A percentile compares a stretch with the other conserved stretches of the same genome.
Evolutionary conservation across 202 grass and related monocot genomes (phyloP).

Genomic region (Zizania palustris): DNA sequence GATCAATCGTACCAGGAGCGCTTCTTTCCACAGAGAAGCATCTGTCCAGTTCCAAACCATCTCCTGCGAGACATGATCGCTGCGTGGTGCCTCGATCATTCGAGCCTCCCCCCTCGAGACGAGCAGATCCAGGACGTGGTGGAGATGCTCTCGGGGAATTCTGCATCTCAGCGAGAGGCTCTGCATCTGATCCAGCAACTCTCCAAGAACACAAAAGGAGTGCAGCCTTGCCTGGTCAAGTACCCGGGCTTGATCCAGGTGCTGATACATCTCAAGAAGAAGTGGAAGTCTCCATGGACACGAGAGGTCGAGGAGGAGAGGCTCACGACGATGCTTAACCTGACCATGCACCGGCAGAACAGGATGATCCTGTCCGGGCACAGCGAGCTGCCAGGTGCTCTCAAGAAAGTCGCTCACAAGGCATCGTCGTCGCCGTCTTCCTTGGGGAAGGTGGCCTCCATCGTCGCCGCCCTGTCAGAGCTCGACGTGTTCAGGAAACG

Average conservation of each 20-base stretch:
- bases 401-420: slow-evolving; percentile 21
- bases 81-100: slow-evolving; percentile 46
- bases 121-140: slow-evolving; percentile 44
- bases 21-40: neutral
- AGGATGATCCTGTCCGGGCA: slow-evolving; percentile 40
- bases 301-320: slow-evolving; percentile 37
- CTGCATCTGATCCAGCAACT: slow-evolving; percentile 41
- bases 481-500: slow-evolving; percentile 46
- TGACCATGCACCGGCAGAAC: slow-evolving; percentile 49
- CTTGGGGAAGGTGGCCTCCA: slow-evolving; percentile 41
- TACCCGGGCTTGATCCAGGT: slow-evolving; percentile 25
- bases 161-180: slow-evolving; percentile 37
- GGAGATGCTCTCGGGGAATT: slow-evolving; percentile 29
- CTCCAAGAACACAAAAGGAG: slow-evolving; percentile 47
- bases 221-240: slow-evolving; percentile 46
- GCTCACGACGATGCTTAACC: slow-evolving; percentile 38
- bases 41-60: slow-evolving; percentile 42
- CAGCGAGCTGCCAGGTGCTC: slow-evolving; percentile 30
- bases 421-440: slow-evolving; percentile 18
- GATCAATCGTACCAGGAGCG: slow-evolving; percentile 32
- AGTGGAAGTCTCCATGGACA: slow-evolving; percentile 45
- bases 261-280: slow-evolving; percentile 45
- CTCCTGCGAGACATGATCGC: slow-evolving; percentile 51
- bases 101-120: slow-evolving; percentile 10
- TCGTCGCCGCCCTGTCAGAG: slow-evolving; percentile 43